Evolutionary conservation across 2,329 filamentous ascomycete species (phyloP), one percentile per base, ranked within the genome.

Genomic region (Stemphylium beticola): DNA sequence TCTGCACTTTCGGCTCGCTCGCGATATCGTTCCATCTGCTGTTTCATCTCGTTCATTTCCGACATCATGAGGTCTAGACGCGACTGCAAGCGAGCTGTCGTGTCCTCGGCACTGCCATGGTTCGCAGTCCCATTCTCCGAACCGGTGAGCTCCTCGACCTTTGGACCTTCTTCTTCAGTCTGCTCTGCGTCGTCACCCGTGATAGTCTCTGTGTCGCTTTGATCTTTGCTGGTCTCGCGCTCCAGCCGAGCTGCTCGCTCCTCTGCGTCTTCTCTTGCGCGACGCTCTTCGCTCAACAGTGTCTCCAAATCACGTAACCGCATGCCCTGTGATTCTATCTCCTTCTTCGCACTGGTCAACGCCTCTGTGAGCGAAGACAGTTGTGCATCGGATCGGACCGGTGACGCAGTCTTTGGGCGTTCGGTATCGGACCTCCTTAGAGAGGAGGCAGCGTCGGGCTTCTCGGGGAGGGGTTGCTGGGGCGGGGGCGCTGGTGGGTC

Each of bases 401-500:
- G 86, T 0, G 87, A 89, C 83, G 15, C 78, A 44, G 53, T 76
- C 29, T 88, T 91, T 8, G 88, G 83, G 52, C 89, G 86, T 61
- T 96, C 92, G 0, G 90, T 93, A 22, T 90, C 87, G 4, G 83
- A 83, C 50, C 92, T 85, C 71, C 91, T 92, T 26, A 96, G 76
- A 0, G 91, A 85, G 0, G 78, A 66, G 78, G 82, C 61, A 14
- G 83, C 85, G 74, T 96, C 92, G 0, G 93, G 93, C 74, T 97
- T 97, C 72, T 97, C 93, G 1, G 93, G 93, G 5, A 98, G 80
- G 12, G 93, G 93, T 65, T 96, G 93, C 65, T 96, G 92, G 24
- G 93, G 93, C 22, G 93, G 93, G 7, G 93, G 93, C 18, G 93
- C 93, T 4, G 93, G 93, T 45, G 93, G 93, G 53, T 97, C 93